Conservation (phyloP, 805 yeast species). For the Yamadazyma akitaensis region DNA sequence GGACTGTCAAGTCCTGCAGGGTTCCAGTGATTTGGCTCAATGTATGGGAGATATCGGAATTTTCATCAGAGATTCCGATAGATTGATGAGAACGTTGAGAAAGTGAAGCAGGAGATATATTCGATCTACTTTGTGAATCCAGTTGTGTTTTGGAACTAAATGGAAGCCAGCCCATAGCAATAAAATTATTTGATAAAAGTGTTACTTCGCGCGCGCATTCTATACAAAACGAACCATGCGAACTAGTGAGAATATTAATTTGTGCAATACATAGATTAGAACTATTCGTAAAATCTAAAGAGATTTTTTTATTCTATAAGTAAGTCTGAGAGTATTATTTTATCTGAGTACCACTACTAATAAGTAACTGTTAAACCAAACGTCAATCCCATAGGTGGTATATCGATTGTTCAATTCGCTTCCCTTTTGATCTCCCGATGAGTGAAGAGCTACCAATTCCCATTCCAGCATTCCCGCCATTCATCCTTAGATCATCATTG, state of each 20-base stretch:
- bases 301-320: no score
- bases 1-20: conserved; percentile 8
- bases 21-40: conserved; percentile 24
- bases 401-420: neutral
- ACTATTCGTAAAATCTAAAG: no score
- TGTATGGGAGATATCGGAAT: conserved; percentile 20
- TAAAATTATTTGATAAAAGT: neutral
- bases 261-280: no score
- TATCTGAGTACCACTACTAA: no score
- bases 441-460: conserved; percentile 19
- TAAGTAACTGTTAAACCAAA: no score
- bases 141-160: conserved; percentile 4
- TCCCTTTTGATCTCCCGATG: neutral
- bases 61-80: conserved; percentile 16
- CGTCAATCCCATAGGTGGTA: neutral
- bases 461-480: conserved; percentile 71
- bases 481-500: conserved; percentile 68
- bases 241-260: no score
- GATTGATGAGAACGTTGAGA: conserved; percentile 27
- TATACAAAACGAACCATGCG: neutral
- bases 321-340: no score
- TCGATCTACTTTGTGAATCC: neutral
- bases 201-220: no score
- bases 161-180: conserved; percentile 15
- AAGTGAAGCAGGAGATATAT: neutral